These are phyloP conservation scores for Geosmithia morbida DNA, from an alignment of 2,329 filamentous ascomycete genomes.

Conservation along the genomic window DNA sequence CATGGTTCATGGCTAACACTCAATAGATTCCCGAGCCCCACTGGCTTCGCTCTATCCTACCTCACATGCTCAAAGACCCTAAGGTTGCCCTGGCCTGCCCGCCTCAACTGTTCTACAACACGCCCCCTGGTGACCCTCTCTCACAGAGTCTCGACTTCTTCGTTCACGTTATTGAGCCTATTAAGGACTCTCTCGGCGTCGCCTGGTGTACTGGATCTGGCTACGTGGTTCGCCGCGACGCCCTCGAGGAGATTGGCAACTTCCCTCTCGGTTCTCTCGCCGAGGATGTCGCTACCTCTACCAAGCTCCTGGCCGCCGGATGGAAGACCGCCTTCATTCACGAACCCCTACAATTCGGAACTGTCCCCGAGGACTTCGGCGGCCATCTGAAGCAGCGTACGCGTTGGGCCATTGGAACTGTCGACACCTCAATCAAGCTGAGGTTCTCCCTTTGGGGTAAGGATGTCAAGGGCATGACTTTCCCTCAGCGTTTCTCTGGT, in stretches of 20 bases:
- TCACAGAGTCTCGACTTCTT: slow-evolving; percentile 44
- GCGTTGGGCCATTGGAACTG: slow-evolving; percentile 39
- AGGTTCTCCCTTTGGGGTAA: slow-evolving; percentile 44
- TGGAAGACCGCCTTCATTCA: slow-evolving; percentile 49
- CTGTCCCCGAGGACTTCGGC: slow-evolving; percentile 40
- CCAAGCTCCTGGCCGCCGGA: slow-evolving; percentile 41
- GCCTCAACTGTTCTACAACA: slow-evolving; percentile 49
- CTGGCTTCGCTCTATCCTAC: slow-evolving; percentile 44
- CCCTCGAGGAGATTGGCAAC: slow-evolving; percentile 45
- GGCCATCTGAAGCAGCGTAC: slow-evolving; percentile 42
- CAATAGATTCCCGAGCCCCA: slow-evolving; percentile 41
- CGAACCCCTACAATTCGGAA: slow-evolving; percentile 45
- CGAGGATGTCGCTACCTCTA: slow-evolving; percentile 46
- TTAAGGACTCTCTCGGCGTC: slow-evolving; percentile 35
- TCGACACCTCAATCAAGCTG: slow-evolving; percentile 45
- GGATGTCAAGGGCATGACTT: slow-evolving; percentile 34
- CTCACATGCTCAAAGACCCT: slow-evolving; percentile 41
- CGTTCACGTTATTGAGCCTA: slow-evolving; percentile 35
- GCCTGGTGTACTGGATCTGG: slow-evolving; percentile 54
- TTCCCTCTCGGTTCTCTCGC: slow-evolving; percentile 45
- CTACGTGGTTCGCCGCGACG: slow-evolving; percentile 42
- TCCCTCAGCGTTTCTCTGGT: slow-evolving; percentile 42
- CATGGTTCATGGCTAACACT: neutral
- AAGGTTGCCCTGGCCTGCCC: slow-evolving; percentile 45
- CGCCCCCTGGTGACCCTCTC: slow-evolving; percentile 41